These are phyloP conservation scores for Phaeotremella fagi DNA, from an alignment of 768 basidiomycete species.

Conservation along the genomic window DNA sequence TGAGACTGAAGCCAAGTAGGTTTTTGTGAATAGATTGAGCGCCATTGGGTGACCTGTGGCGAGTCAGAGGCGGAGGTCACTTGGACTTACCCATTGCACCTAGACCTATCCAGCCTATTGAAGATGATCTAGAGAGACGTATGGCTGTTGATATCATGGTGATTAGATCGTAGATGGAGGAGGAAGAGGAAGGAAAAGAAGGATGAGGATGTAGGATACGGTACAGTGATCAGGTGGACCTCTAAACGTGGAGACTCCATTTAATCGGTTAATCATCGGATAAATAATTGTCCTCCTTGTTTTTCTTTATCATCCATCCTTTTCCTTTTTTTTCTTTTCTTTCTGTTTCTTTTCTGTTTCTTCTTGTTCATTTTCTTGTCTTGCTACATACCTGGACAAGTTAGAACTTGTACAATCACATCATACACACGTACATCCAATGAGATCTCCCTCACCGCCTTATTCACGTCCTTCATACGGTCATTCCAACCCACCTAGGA, in stretches of 20 bases:
- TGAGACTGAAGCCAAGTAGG: slow-evolving; percentile 10
- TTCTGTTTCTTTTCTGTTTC: slow-evolving; percentile 6
- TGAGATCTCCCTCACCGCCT: background rate
- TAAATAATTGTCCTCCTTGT: background rate
- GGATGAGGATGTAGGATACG: too few species aligned
- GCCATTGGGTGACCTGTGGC: slow-evolving; percentile 41
- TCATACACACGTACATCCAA: background rate
- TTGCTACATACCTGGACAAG: background rate
- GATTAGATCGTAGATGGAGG: background rate
- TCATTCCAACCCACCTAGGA: slow-evolving; percentile 3
- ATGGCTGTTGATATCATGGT: slow-evolving; percentile 21
- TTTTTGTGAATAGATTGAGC: slow-evolving; percentile 42
- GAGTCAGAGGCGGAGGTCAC: background rate
- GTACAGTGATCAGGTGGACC: slow-evolving; percentile 17
- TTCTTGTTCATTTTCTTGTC: too few species aligned
- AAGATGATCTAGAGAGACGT: slow-evolving; percentile 16
- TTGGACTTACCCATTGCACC: slow-evolving; percentile 37
- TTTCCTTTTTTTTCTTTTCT: slow-evolving; percentile 1
- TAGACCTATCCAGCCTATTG: slow-evolving; percentile 41
- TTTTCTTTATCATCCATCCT: background rate
- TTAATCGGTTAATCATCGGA: slow-evolving; percentile 12
- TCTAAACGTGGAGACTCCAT: slow-evolving; percentile 1
- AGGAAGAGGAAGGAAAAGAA: too few species aligned
- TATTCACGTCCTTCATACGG: background rate
- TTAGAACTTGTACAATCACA: too few species aligned